Conservation (phyloP, 1,139 yeast genomes). For the Blastobotrys buckinghamii region DNA sequence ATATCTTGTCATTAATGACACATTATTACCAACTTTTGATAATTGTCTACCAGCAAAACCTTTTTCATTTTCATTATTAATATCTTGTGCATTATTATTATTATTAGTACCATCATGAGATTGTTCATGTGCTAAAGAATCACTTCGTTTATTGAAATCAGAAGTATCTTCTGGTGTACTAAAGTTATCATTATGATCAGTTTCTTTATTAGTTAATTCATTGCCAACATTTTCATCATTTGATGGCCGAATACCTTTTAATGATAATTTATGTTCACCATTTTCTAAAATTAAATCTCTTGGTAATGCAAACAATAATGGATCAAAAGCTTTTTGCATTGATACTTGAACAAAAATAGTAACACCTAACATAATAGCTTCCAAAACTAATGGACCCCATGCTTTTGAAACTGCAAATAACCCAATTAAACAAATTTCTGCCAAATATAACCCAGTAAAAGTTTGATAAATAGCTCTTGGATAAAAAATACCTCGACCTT, state of each 20-base stretch:
- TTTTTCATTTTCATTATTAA: background rate
- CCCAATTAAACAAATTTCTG: slow-evolving; percentile 79
- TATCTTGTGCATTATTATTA: slow-evolving; percentile 1
- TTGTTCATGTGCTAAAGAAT: background rate
- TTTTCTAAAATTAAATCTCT: slow-evolving; percentile 34
- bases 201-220: background rate
- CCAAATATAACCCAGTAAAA: slow-evolving; percentile 80
- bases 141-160: background rate
- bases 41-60: background rate
- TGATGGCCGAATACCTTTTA: background rate
- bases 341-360: slow-evolving; percentile 64
- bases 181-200: background rate
- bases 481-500: slow-evolving; percentile 78
- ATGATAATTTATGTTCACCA: background rate
- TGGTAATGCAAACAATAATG: slow-evolving; percentile 64
- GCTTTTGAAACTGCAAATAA: slow-evolving; percentile 86
- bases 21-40: background rate
- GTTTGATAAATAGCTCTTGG: slow-evolving; percentile 86
- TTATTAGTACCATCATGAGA: background rate
- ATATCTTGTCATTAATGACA: slow-evolving; percentile 23
- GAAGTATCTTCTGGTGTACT: background rate
- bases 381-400: slow-evolving; percentile 88
- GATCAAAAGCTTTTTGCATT: slow-evolving; percentile 56
- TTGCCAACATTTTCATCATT: background rate
- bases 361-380: slow-evolving; percentile 54